Base-by-base conservation (phyloP, 257 asterid species). In the Leptodermis oblonga region DNA sequence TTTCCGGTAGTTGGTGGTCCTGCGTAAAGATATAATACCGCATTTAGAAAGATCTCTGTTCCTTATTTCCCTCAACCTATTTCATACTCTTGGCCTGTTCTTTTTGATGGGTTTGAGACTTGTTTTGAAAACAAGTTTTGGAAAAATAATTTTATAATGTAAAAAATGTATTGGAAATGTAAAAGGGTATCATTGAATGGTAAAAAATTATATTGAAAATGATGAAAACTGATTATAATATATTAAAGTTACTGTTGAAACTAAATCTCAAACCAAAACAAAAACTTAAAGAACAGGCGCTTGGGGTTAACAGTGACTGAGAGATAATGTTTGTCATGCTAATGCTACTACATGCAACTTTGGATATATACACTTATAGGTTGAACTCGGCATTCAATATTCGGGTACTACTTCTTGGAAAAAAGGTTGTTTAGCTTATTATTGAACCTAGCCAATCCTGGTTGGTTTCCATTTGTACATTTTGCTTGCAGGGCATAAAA, bases 401-500 rank as follows among this genome's bases (percentile, higher is more conserved):
- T 58, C 3, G 30, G 12, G 34, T 58, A 28, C 4, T 25, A 9
- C 31, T 54, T 58, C 22, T 8, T 14, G 1, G 34, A 17, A 0
- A 30, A 26, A 25, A n/a, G 62, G 34, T 11, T 25, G 1, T 55
- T 7, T 34, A 41, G 37, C 22, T 11, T 64, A 25, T 41, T 34
- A 13, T 7, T 10, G 18, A 30, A 36, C 39, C 60, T 52, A 5
- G 43, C 43, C 58, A n/a, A n/a, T n/a, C n/a, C n/a, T n/a, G n/a
- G n/a, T 54, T 69, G 15, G 62, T 37, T 31, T 52, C 6, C 42
- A 33, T 31, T 8, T 26, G 26, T 37, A 10, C n/a, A 4, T 70
- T 77, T 75, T 80, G 65, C 69, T 74, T 80, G 85, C 85, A 93
- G 99, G 83, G 82, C 72, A 82, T 93, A 46, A 88, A 82, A 82